Evolutionary conservation across 805 yeast genomes (phyloP), one percentile per base, ranked within the genome.

Genomic region (Babjeviella inositovora): DNA sequence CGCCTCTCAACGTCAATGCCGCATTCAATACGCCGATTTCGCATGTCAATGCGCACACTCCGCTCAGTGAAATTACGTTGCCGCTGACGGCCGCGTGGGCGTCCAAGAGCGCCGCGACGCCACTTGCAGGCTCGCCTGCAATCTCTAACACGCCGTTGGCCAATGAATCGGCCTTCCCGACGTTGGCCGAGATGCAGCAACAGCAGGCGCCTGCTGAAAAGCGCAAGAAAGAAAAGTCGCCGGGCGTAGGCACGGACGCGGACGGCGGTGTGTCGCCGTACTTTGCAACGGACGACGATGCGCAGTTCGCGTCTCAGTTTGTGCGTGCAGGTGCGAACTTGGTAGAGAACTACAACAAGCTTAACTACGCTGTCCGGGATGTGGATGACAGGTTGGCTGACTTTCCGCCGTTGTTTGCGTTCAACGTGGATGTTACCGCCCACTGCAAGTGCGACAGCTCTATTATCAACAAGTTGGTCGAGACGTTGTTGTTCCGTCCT

Each of bases 141-240:
- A 47, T n/a, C 45, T 6, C 41, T 43, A 43, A 38, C 30, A 39
- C 48, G 5, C 47, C 52, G 12, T 39, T 61, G 32, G 53, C 69
- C 4, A 55, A 62, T 34, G 39, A 61, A 9, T 55, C 67, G 4
- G 65, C 75, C 3, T 69, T 70, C 54, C 74, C 77, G 23, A 57
- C 76, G 2, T 49, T 69, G 29, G 70, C 70, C 4, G 62, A 54
- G 29, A 32, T 34, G 20, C 50, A 37, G 22, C 45, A 41, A 21
- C 45, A 42, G 22, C 44, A 33, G 23, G 32, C 29, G 7, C 33
- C 31, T 20, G 20, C 27, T 11, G 47, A 38, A 27, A 45, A 36
- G 18, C 38, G 37, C 14, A 38, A 31, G 17, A 41, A 41, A 25
- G 34, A 25, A 31, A 32, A n/a, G 23, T 22, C 6, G 23, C 24